Base-by-base conservation (phyloP, 352 stramenopile species). In the Pythium periplocum region DNA sequence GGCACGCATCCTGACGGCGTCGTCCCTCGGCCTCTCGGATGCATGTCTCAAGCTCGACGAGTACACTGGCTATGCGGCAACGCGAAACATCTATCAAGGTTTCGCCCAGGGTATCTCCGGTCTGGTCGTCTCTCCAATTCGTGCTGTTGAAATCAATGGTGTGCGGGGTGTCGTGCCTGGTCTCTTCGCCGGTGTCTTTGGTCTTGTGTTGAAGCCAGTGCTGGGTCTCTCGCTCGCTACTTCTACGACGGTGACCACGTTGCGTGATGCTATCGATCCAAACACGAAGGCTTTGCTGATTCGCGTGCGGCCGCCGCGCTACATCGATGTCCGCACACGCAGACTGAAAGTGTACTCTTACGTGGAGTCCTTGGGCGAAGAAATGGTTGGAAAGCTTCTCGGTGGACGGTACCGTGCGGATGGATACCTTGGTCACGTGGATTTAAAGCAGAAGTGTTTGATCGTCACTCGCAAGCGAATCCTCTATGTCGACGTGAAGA, bases 331-430 rank as follows among this genome's bases (percentile, higher is more conserved):
- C 26, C 79, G 82, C n/a, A 93, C 83, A 11, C 76, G 86, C 42
- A 53, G 72, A 7, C 68, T 95, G 4, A 95, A 90, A 45, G 72
- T 87, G 2, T 95, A 92, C 49, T 95, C 85, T 38, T 95, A 93
- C 50, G 76, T 95, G 31, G 81, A 95, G 51, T 89, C 85, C 2
- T 72, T 90, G n/a, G 85, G 85, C 1, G 85, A 95, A 64, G 85
- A 95, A 51, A 83, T 95, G 48, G 81, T 93, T 37, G 69, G 79
- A 43, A 91, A 89, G 47, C 71, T 95, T 5, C 76, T 77, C 8
- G 83, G 81, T 44, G 83, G 80, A 8, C 72, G 79, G n/a, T 91
- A 90, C 45, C 81, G 83, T 39, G 58, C 53, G 12, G 85, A 95
- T 53, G 82, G 83, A 35, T 95, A 95, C 47, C 48, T 95, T 32